phyloP scores from a whole-genome alignment of 2,329 filamentous ascomycete species.

The Harringtonia lauricola region DNA sequence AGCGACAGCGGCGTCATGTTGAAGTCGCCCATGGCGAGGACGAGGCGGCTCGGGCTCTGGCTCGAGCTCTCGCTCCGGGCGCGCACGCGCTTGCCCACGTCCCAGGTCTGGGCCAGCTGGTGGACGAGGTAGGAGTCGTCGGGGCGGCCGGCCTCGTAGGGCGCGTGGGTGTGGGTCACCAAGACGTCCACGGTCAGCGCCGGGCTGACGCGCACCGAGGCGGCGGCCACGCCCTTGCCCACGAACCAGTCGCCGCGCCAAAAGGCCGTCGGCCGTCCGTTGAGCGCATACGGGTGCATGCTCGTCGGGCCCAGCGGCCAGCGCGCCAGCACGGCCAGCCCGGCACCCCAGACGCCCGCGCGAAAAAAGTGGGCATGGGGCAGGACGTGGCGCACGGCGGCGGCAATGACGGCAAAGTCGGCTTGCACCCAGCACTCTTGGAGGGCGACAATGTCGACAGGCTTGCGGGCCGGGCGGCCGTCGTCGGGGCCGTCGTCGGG shows the following conservation, averaged over 20 bases:
- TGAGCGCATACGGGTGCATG: constrained; percentile 82
- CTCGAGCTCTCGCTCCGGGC: constrained; percentile 46
- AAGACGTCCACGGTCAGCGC: constrained; percentile 69
- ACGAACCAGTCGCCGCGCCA: constrained; percentile 95
- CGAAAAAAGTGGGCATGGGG: constrained; percentile 92
- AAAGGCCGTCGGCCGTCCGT: constrained; percentile 86
- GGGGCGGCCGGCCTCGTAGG: constrained; percentile 63
- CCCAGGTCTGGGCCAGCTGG: constrained; percentile 87
- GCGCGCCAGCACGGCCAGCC: constrained; percentile 76
- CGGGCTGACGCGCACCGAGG: constrained; percentile 56
- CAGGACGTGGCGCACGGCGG: constrained; percentile 57
- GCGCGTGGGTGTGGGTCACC: constrained; percentile 82
- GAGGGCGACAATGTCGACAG: constrained; percentile 63
- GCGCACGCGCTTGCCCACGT: constrained; percentile 84
- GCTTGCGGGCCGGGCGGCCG: constrained; percentile 61
- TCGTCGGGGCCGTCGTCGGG: constrained; percentile 42
- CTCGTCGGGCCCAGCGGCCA: constrained; percentile 87
- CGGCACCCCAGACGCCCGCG: constrained; percentile 79
- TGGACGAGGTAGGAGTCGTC: constrained; percentile 78
- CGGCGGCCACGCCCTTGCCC: constrained; percentile 84
- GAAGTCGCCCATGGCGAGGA: constrained; percentile 84
- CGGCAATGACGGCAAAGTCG: constrained; percentile 73
- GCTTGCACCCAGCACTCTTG: constrained; percentile 58
- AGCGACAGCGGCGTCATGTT: constrained; percentile 90
- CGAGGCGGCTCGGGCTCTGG: constrained; percentile 63